Conservation (phyloP, 495 filamentous ascomycete species). For the Evansstolkia leycettana region DNA sequence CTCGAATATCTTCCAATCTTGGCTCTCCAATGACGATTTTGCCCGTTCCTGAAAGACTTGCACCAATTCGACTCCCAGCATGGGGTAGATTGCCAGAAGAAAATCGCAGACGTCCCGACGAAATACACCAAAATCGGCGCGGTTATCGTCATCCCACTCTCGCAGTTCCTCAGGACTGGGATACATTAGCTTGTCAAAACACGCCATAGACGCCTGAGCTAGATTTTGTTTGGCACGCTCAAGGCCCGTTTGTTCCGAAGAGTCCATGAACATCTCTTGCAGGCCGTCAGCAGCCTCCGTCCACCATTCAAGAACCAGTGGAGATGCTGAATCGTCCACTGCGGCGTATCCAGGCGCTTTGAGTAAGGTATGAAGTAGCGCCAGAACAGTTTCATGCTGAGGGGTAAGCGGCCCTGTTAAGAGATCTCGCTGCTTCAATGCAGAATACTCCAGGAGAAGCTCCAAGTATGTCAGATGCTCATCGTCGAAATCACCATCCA, state of each 20-base stretch:
- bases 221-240: conserved; percentile 22
- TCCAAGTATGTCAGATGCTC: conserved; percentile 57
- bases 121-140: conserved; percentile 60
- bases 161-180: conserved; percentile 16
- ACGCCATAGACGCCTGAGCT: conserved; percentile 22
- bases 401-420: conserved; percentile 17
- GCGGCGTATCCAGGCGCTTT: conserved; percentile 60
- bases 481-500: conserved; percentile 48
- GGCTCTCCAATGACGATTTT: conserved; percentile 40
- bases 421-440: conserved; percentile 17
- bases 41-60: conserved; percentile 56
- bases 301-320: conserved; percentile 78
- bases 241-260: conserved; percentile 11
- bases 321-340: conserved; percentile 65
- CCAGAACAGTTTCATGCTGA: conserved; percentile 27
- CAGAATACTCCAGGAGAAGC: conserved; percentile 55
- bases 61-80: conserved; percentile 56
- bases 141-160: conserved; percentile 61
- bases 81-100: conserved; percentile 59
- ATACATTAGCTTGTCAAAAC: conserved; percentile 29
- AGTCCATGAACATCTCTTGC: conserved; percentile 17
- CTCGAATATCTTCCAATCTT: conserved; percentile 68
- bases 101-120: conserved; percentile 74
- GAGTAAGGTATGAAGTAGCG: conserved; percentile 48
- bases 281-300: conserved; percentile 35